Percentiles rank a stretch among this genome's conserved stretches.
Evolutionary conservation across 805 yeast genomes (phyloP).

Genomic region (Isabelozyma rhagii): DNA sequence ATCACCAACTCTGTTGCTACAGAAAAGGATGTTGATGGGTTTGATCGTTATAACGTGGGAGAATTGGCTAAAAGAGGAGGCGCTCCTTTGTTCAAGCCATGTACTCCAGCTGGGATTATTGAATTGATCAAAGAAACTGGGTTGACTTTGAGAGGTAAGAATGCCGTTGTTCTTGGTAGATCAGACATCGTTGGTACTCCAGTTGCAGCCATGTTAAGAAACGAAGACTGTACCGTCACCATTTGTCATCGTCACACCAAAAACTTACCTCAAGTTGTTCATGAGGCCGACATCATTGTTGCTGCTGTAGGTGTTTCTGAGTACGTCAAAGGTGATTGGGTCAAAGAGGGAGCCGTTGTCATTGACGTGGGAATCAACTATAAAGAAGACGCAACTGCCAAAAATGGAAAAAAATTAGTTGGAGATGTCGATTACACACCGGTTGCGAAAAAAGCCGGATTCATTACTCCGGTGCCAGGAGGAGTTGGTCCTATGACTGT

Average conservation of each 20-base stretch:
- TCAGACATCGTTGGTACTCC: constrained; percentile 97
- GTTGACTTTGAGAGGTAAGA: constrained; percentile 68
- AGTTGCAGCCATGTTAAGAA: constrained; percentile 76
- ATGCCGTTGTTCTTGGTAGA: constrained; percentile 90
- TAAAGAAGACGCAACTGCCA: constrained; percentile 68
- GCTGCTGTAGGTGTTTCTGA: constrained; percentile 90
- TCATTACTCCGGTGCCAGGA: constrained; percentile 96
- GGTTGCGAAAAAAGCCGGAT: constrained; percentile 59
- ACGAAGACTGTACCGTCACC: constrained; percentile 84
- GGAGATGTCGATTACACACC: constrained; percentile 89
- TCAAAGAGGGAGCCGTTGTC: constrained; percentile 80
- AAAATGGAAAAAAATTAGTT: constrained; percentile 79
- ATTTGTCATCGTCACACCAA: constrained; percentile 74
- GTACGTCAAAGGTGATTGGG: constrained; percentile 82
- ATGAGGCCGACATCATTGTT: constrained; percentile 79
- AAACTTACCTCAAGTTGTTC: constrained; percentile 53
- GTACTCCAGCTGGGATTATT: constrained; percentile 94
- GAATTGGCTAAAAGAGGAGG: constrained; percentile 89
- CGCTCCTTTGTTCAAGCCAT: constrained; percentile 77
- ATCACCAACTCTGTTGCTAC: constrained; percentile 80
- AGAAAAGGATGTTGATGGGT: constrained; percentile 93
- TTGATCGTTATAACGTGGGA: constrained; percentile 84
- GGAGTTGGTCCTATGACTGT: constrained; percentile 99
- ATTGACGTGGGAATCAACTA: constrained; percentile 96
- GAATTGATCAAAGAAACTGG: constrained; percentile 70